Evolutionary conservation across 345 rosid species (phyloP).

Genomic region (Eucalyptus paniculata): DNA sequence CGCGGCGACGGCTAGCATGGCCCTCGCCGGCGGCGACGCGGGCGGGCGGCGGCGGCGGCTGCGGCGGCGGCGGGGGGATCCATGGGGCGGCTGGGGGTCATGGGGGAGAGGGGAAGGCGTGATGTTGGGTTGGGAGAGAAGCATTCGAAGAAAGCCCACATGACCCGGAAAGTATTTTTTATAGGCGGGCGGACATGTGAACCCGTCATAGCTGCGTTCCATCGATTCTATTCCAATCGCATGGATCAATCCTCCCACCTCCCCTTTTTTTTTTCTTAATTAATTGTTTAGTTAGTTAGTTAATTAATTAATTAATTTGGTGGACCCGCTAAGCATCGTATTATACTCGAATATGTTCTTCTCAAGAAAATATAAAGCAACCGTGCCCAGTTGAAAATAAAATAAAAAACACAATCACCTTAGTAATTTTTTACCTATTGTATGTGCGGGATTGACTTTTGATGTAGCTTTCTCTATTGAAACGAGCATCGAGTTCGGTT

Average conservation of each 20-base stretch:
- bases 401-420: neutral
- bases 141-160: neutral
- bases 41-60: neutral
- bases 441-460: neutral
- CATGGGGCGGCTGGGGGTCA: neutral
- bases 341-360: neutral
- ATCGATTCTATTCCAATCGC: neutral
- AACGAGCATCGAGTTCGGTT: neutral
- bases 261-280: neutral
- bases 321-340: neutral
- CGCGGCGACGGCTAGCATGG: slow-evolving; percentile 23
- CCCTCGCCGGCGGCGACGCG: neutral
- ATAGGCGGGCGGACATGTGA: neutral
- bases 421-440: neutral
- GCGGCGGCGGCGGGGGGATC: neutral
- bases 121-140: neutral
- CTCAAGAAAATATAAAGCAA: neutral
- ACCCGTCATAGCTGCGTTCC: neutral
- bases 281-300: neutral
- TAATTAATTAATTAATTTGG: neutral
- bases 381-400: neutral
- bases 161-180: neutral
- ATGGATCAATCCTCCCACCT: neutral
- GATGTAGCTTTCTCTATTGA: neutral
- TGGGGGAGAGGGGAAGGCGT: neutral